A percentile compares a stretch with the other conserved stretches of the same genome.
Evolutionary conservation across 805 yeast species (phyloP).

Genomic region (Metschnikowia koreensis): DNA sequence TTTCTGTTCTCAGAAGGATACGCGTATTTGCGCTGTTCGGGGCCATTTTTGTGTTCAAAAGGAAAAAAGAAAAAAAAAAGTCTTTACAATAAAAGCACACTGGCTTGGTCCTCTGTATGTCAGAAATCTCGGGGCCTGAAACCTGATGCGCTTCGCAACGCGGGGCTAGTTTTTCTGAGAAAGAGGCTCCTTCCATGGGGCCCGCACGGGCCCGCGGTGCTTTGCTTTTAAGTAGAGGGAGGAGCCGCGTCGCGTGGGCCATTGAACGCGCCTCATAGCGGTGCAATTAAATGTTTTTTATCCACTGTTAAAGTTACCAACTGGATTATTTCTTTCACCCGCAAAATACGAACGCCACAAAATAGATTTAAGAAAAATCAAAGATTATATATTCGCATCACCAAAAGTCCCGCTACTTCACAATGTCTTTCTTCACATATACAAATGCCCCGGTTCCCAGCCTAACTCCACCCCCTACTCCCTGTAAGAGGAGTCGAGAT

Average conservation of each 20-base stretch:
- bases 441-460: not conserved
- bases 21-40: slow-evolving; percentile 55
- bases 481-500: slow-evolving; percentile 16
- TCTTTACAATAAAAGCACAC: too few species aligned
- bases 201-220: not conserved
- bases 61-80: too few species aligned
- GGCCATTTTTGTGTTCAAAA: slow-evolving; percentile 19
- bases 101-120: not conserved
- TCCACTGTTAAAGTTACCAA: too few species aligned
- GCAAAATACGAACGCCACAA: not conserved
- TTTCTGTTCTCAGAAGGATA: slow-evolving; percentile 40
- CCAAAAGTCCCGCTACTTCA: not conserved
- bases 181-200: too few species aligned
- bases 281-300: too few species aligned
- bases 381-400: not conserved
- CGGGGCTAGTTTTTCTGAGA: not conserved
- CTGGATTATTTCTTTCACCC: too few species aligned
- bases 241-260: slow-evolving; percentile 1
- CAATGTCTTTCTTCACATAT: not conserved
- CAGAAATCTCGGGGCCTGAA: too few species aligned
- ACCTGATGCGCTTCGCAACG: too few species aligned
- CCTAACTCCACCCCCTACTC: slow-evolving; percentile 8
- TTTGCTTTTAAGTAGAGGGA: too few species aligned
- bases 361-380: not conserved
- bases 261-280: not conserved